phyloP scores from a whole-genome alignment of 179 eudicot species.

The Nepenthes alata region DNA sequence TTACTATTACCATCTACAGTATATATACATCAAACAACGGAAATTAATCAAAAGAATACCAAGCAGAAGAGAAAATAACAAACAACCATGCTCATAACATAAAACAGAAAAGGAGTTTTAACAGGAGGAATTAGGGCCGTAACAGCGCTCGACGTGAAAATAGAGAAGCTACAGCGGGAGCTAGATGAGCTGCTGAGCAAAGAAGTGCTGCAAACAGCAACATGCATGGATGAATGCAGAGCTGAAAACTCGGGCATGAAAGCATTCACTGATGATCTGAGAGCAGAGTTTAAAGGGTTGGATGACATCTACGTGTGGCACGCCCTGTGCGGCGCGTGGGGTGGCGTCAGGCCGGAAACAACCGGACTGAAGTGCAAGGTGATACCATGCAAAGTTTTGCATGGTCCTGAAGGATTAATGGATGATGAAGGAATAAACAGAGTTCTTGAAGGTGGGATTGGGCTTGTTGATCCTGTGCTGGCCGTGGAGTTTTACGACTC shows the following conservation, averaged over 20 bases:
- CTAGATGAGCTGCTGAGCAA: slow-evolving; percentile 23
- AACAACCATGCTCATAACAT: no score
- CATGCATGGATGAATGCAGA: neutral
- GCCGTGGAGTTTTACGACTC: slow-evolving; percentile 45
- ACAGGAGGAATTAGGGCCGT: no score
- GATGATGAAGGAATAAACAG: slow-evolving; percentile 45
- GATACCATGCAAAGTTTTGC: slow-evolving; percentile 29
- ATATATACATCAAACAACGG: no score
- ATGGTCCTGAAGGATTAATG: slow-evolving; percentile 47
- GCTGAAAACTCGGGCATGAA: slow-evolving; percentile 33
- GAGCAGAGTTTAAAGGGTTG: slow-evolving; percentile 30
- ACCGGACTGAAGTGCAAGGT: slow-evolving; percentile 34
- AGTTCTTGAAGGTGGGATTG: slow-evolving; percentile 46
- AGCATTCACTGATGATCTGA: slow-evolving; percentile 47
- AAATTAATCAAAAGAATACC: no score
- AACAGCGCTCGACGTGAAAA: slow-evolving; percentile 5
- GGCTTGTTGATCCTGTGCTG: slow-evolving; percentile 52
- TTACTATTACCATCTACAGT: no score
- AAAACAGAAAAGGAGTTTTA: no score
- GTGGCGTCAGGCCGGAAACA: slow-evolving; percentile 53
- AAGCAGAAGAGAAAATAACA: no score
- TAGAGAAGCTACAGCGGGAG: slow-evolving; percentile 28
- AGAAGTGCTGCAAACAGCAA: slow-evolving; percentile 1
- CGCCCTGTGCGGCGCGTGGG: slow-evolving; percentile 61
- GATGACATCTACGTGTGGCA: slow-evolving; percentile 66